Base-by-base conservation (phyloP, 1,284 basidiomycete genomes). In the Kalmanozyma brasiliensis region DNA sequence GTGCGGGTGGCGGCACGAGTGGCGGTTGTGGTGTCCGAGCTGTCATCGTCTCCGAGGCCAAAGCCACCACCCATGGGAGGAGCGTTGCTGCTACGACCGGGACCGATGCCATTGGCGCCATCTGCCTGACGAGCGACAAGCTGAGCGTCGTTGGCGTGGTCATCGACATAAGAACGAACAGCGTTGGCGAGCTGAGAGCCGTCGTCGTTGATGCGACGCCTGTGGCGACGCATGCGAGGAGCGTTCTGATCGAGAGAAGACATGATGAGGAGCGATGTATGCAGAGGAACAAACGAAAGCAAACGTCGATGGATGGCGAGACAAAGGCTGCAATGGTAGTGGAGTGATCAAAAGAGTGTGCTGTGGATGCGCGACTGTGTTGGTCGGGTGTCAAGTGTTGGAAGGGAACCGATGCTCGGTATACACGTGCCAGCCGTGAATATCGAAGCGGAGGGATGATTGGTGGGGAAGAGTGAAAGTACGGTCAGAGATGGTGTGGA, bases 161-260 rank as follows among this genome's bases (percentile, higher is more conserved):
- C 26, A 22, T 69, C 60, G 17, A 60, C 36, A 16, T 55, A 69
- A 19, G 46, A 32, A 2, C 66, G 51, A 20, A 69, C 66, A 26
- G 59, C 60, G 32, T 57, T 35, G 8, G 58, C 53, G 26, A 70
- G 52, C 4, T 60, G 23, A n/a, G 53, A 59, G 33, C 55, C 62
- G 24, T 72, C 69, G 42, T 65, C 64, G 33, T 56, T 57, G 67
- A 70, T 55, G 48, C 67, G 67, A 49, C 67, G 67, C 56, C 64
- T 70, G 55, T 74, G 73, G 56, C 73, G 73, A 29, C 59, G 46
- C 68, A 72, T 61, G 8, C 61, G 61, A 30, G 57, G 65, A 33
- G 56, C 37, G 43, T 66, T 66, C 33, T 60, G 57, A 34, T 63
- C 43, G 23, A 32, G 43, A 1, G 36, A 20, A 6, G 57, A 60